phyloP scores from a whole-genome alignment of 1,284 basidiomycete genomes.

The Taiwanofungus camphoratus region DNA sequence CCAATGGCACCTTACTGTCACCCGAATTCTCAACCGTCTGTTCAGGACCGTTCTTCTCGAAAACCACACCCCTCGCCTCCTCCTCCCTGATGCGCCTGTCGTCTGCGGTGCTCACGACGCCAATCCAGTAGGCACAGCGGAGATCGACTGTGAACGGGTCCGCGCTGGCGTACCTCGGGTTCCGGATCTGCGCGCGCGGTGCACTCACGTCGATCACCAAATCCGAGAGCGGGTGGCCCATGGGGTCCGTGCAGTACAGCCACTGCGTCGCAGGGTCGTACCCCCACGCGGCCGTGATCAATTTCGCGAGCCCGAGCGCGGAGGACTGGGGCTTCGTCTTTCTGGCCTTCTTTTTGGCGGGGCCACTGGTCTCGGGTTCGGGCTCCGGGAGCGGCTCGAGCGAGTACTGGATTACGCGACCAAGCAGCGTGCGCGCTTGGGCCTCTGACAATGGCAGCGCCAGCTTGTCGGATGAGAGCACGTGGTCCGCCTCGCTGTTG shows the following conservation, averaged over 20 bases:
- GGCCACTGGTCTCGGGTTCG: background rate
- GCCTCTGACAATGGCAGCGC: constrained; percentile 3
- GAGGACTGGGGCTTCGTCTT: no score
- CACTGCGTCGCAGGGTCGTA: background rate
- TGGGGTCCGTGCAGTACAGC: background rate
- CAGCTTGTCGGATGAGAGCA: background rate
- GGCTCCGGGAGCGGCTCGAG: constrained; percentile 3
- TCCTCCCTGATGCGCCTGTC: no score
- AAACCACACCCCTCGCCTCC: no score
- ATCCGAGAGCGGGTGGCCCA: background rate
- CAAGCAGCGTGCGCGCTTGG: constrained; percentile 9
- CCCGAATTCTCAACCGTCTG: no score
- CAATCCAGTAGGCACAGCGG: no score
- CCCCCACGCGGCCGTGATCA: constrained; percentile 8
- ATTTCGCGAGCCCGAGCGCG: constrained; percentile 6
- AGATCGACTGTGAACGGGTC: background rate
- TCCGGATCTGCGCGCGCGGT: no score
- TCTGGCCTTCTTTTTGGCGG: constrained; percentile 4
- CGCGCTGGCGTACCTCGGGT: background rate
- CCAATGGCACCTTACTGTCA: no score
- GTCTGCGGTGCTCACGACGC: no score
- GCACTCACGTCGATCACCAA: background rate
- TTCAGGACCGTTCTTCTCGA: no score
- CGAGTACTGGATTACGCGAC: constrained; percentile 12
- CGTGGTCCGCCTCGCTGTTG: background rate